Base-by-base conservation (phyloP, 768 basidiomycete genomes). In the Naganishia randhawae region DNA sequence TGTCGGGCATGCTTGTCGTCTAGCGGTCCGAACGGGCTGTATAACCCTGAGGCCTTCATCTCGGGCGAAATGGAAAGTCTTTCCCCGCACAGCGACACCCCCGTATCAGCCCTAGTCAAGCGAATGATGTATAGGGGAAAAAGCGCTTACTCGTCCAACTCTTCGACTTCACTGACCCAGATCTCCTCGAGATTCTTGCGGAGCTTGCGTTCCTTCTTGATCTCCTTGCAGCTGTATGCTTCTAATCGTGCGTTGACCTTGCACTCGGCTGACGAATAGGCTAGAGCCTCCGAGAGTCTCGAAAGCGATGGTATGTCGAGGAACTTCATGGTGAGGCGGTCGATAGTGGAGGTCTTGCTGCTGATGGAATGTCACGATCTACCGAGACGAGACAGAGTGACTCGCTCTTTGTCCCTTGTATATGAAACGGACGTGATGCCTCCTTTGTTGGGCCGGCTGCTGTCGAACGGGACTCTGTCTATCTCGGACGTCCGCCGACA, bases 221-320 rank as follows among this genome's bases (percentile, higher is more conserved):
- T 89, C 81, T 93, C 89, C 85, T 99, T 99, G 85, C 92, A 93
- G 76, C 89, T 91, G 84, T 97, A 99, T 0, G 92, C 94, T 81
- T 97, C 95, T 80, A 98, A 88, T 72, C 92, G 86, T 51, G 91
- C 92, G 81, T 91, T 88, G 8, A 95, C 91, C 5, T 87, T 85
- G 80, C 91, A 91, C 80, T 81, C 80, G 11, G 74, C 70, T 4
- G 74, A 71, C 71, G 91, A 89, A 79, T 91, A 89, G 5, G 88
- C 48, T 29, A 69, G 42, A 19, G 63, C 45, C 45, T 65, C 41
- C 32, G 69, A 65, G 14, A 69, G 42, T 22, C 45, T 64, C 2
- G 63, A 41, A 32, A 69, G 69, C 3, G 69, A 55, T 31, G 69
- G 69, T 27, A 69, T 48, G 35, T 69, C 69, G 52, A 69, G 64